Conservation (phyloP, 2,329 filamentous ascomycete species). For the Colletotrichum noveboracense region DNA sequence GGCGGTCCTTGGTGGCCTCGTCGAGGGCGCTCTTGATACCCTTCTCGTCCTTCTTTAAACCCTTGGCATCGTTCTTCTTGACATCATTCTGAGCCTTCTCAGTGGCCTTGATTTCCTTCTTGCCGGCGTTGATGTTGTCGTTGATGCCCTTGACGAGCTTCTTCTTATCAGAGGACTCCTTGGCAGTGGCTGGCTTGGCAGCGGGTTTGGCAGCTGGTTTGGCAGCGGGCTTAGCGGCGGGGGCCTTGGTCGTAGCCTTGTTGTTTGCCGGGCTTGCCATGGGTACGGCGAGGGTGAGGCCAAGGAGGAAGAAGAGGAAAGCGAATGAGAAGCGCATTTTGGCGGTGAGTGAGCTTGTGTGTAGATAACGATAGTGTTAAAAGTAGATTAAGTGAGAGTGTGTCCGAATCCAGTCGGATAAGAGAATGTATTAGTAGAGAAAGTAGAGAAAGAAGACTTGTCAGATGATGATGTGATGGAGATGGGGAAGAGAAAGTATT, state of each 20-base stretch:
- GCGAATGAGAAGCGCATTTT: conserved; percentile 11
- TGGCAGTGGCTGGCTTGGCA: neutral
- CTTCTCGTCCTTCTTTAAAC: conserved; percentile 9
- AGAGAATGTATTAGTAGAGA: neutral
- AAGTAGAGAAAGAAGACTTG: neutral
- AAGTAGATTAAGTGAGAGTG: neutral
- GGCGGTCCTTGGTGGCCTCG: neutral
- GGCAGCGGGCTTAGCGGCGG: neutral
- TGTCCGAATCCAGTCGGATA: conserved; percentile 6
- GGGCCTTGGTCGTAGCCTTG: neutral
- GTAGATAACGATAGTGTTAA: neutral
- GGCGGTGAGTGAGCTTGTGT: neutral
- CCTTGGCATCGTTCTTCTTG: neutral
- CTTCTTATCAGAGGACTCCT: neutral
- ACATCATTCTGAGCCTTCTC: neutral
- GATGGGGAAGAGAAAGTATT: too few relatives aligned
- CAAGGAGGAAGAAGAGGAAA: neutral
- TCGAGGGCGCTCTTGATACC: neutral
- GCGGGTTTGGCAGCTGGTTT: neutral
- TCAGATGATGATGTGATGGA: too few relatives aligned
- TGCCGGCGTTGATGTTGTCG: conserved; percentile 2
- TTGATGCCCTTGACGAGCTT: conserved; percentile 13
- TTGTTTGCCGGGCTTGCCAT: neutral
- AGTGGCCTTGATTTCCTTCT: conserved; percentile 1
- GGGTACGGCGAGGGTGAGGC: neutral